These are phyloP conservation scores for Suillus luteus DNA, from an alignment of 768 basidiomycete species.

Conservation along the genomic window DNA sequence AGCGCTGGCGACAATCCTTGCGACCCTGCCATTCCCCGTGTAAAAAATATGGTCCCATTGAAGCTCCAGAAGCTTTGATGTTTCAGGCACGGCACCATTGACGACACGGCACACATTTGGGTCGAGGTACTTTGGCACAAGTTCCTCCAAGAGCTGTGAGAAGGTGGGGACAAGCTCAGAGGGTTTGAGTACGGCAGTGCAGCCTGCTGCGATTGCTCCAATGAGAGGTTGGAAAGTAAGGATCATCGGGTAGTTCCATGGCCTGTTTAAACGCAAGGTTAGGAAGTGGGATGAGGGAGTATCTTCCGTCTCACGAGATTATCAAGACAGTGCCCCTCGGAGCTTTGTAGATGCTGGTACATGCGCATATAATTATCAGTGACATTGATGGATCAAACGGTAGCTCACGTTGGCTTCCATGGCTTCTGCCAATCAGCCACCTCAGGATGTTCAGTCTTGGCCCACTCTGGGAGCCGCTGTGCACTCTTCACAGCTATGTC, in stretches of 20 bases:
- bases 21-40: constrained; percentile 36
- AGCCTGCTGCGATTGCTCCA: constrained; percentile 77
- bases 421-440: constrained; percentile 42
- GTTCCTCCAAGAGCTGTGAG: constrained; percentile 50
- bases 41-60: constrained; percentile 41
- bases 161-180: constrained; percentile 57
- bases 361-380: background rate
- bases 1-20: constrained; percentile 26
- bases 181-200: constrained; percentile 64
- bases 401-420: constrained; percentile 49
- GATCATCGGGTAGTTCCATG: constrained; percentile 68
- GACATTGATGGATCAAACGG: background rate
- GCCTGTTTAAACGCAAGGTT: constrained; percentile 36
- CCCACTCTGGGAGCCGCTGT: constrained; percentile 60
- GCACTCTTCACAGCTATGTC: constrained; percentile 45
- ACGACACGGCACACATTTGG: constrained; percentile 52
- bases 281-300: background rate
- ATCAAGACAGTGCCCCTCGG: constrained; percentile 66
- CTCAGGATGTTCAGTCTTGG: constrained; percentile 42
- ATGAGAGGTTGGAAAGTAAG: constrained; percentile 57
- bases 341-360: constrained; percentile 43
- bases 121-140: constrained; percentile 61
- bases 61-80: constrained; percentile 32
- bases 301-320: constrained; percentile 49
- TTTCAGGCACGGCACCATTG: constrained; percentile 46